These are phyloP conservation scores for Aspergillus conjunctus DNA, from an alignment of 495 filamentous ascomycete genomes.

Conservation along the genomic window DNA sequence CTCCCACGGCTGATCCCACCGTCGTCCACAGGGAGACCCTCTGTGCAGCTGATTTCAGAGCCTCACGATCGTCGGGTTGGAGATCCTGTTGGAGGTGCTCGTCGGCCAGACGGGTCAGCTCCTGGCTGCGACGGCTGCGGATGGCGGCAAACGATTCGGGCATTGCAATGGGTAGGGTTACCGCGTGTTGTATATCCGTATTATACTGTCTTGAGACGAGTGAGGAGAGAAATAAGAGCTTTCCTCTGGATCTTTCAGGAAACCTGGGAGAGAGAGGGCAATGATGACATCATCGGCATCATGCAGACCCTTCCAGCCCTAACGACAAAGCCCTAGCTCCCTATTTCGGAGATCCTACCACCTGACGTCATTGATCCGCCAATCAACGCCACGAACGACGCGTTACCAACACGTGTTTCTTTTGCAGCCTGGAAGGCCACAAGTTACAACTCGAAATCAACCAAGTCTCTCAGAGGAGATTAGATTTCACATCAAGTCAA, in stretches of 20 bases:
- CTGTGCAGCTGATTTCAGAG: conserved; percentile 53
- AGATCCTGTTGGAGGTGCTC: conserved; percentile 66
- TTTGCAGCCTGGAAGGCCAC: too few species aligned
- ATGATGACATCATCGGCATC: too few species aligned
- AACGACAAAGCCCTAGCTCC: conserved; percentile 1
- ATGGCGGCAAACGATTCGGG: conserved; percentile 58
- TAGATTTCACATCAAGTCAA: background rate
- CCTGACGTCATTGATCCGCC: too few species aligned
- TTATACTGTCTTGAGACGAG: too few species aligned
- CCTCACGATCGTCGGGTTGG: conserved; percentile 58
- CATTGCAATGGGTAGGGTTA: conserved; percentile 18
- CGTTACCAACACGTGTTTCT: too few species aligned
- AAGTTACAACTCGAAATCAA: too few species aligned
- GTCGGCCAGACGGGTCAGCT: conserved; percentile 61
- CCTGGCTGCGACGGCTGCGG: conserved; percentile 53
- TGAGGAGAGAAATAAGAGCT: too few species aligned
- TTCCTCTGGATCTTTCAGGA: too few species aligned
- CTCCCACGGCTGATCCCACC: conserved; percentile 60
- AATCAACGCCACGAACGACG: too few species aligned
- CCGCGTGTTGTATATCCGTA: background rate
- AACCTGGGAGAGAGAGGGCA: too few species aligned
- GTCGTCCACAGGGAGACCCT: conserved; percentile 55
- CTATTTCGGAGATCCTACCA: background rate
- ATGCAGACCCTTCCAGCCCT: background rate
- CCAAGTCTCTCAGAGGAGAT: too few species aligned